Conservation (phyloP, 1,284 basidiomycete species). For the Pseudozyma thailandica region DNA sequence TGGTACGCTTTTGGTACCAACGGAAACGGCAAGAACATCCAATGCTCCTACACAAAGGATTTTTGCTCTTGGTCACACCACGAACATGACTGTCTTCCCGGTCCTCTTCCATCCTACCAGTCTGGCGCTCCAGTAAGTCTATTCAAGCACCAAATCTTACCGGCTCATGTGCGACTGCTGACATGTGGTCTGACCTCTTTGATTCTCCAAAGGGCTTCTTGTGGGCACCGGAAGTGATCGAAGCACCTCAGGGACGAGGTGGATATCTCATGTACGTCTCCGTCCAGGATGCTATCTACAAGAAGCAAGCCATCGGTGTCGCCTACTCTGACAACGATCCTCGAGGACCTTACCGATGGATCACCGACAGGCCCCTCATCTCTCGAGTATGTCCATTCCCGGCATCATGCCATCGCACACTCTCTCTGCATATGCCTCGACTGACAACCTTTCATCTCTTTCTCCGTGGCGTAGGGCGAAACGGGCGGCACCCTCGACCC, state of each 20-base stretch:
- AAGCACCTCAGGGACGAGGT: constrained; percentile 45
- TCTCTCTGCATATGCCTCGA: neutral
- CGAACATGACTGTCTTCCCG: constrained; percentile 52
- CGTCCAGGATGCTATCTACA: constrained; percentile 32
- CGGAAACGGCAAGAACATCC: constrained; percentile 54
- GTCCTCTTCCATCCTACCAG: constrained; percentile 44
- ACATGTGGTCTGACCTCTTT: neutral
- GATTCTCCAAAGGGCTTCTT: constrained; percentile 37
- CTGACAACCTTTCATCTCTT: neutral
- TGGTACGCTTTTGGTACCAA: constrained; percentile 57
- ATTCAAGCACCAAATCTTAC: neutral
- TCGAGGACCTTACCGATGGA: constrained; percentile 49
- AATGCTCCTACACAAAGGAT: constrained; percentile 48
- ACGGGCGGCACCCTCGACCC: constrained; percentile 53
- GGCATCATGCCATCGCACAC: neutral
- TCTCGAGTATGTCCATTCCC: constrained; percentile 24
- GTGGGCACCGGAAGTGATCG: constrained; percentile 56
- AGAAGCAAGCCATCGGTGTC: constrained; percentile 55
- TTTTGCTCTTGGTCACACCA: constrained; percentile 53
- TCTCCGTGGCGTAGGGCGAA: constrained; percentile 28
- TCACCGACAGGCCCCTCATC: constrained; percentile 50
- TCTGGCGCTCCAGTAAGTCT: constrained; percentile 28
- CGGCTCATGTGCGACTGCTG: neutral
- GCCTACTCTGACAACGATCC: constrained; percentile 49
- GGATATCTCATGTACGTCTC: constrained; percentile 60